Conservation (phyloP, 352 stramenopile genomes). For the Phytophthora cajani region DNA sequence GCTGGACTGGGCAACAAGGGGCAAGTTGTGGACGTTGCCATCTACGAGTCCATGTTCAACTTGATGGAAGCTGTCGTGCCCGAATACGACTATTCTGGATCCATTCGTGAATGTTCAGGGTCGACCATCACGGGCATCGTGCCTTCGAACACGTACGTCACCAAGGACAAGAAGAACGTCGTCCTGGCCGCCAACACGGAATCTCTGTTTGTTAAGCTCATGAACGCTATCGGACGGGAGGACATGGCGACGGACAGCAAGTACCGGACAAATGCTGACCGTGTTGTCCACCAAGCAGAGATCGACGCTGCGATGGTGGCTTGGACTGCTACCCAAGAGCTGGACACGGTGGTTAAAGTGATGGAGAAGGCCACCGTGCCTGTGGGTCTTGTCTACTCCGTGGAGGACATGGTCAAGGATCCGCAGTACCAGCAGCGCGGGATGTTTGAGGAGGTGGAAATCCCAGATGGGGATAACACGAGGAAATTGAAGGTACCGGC, state of each 20-base stretch:
- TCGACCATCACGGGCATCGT: constrained; percentile 91
- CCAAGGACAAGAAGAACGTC: constrained; percentile 82
- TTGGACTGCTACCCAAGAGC: constrained; percentile 60
- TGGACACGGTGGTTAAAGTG: constrained; percentile 53
- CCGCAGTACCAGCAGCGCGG: constrained; percentile 73
- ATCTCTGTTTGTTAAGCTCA: constrained; percentile 82
- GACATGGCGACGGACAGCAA: constrained; percentile 67
- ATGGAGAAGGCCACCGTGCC: constrained; percentile 70
- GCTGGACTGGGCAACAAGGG: constrained; percentile 37
- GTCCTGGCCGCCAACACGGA: constrained; percentile 89
- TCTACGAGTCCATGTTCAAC: constrained; percentile 91
- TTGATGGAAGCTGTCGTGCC: constrained; percentile 86
- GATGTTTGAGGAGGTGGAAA: constrained; percentile 81
- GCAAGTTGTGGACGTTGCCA: constrained; percentile 86
- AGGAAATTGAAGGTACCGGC: constrained; percentile 69
- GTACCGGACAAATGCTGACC: constrained; percentile 72
- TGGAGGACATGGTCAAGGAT: constrained; percentile 81
- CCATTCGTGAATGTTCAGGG: constrained; percentile 82
- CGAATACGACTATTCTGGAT: constrained; percentile 85
- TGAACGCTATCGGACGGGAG: constrained; percentile 68
- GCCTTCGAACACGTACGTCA: constrained; percentile 88
- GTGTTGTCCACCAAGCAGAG: constrained; percentile 61
- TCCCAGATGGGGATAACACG: constrained; percentile 38
- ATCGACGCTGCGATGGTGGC: constrained; percentile 66
- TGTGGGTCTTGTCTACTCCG: constrained; percentile 80